These are phyloP conservation scores for Pythium apleroticum DNA, from an alignment of 352 stramenopile species.

Conservation along the genomic window DNA sequence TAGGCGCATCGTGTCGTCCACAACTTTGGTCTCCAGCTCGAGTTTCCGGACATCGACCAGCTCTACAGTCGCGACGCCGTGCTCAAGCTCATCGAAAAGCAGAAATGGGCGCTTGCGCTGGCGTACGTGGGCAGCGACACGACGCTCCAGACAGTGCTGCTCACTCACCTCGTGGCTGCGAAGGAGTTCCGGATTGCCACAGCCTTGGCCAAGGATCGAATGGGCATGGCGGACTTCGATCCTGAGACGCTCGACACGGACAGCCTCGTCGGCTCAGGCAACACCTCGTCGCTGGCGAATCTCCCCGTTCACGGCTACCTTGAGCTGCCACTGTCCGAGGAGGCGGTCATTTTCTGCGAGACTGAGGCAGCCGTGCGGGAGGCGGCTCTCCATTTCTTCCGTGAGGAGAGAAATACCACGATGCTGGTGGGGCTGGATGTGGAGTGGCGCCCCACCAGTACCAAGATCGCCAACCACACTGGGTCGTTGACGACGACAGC, in stretches of 20 bases:
- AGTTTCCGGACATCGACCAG: slow-evolving; percentile 62
- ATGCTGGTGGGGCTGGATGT: slow-evolving; percentile 57
- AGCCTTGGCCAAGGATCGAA: slow-evolving; percentile 34
- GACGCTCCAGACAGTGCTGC: slow-evolving; percentile 46
- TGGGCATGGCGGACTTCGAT: slow-evolving; percentile 44
- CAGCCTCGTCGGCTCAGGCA: neutral
- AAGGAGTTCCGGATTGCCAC: slow-evolving; percentile 33
- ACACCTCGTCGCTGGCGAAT: slow-evolving; percentile 14
- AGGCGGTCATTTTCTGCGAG: slow-evolving; percentile 44
- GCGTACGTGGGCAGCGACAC: slow-evolving; percentile 60
- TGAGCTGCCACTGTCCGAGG: slow-evolving; percentile 21
- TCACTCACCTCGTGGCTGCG: slow-evolving; percentile 42
- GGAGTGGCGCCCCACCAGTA: slow-evolving; percentile 56
- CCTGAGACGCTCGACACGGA: slow-evolving; percentile 15
- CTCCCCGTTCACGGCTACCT: slow-evolving; percentile 35
- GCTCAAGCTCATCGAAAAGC: slow-evolving; percentile 57
- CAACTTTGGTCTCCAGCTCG: slow-evolving; percentile 45
- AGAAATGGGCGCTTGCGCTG: slow-evolving; percentile 60
- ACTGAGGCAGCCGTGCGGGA: slow-evolving; percentile 26
- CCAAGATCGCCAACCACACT: slow-evolving; percentile 29
- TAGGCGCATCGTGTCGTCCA: slow-evolving; percentile 62
- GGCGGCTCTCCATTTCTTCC: slow-evolving; percentile 25
- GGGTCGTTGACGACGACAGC: slow-evolving; percentile 26
- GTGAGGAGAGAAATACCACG: slow-evolving; percentile 11
- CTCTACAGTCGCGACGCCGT: slow-evolving; percentile 63